Evolutionary conservation across 768 basidiomycete genomes (phyloP), one percentile per base, ranked within the genome.

Genomic region (Mycena kentingensis): DNA sequence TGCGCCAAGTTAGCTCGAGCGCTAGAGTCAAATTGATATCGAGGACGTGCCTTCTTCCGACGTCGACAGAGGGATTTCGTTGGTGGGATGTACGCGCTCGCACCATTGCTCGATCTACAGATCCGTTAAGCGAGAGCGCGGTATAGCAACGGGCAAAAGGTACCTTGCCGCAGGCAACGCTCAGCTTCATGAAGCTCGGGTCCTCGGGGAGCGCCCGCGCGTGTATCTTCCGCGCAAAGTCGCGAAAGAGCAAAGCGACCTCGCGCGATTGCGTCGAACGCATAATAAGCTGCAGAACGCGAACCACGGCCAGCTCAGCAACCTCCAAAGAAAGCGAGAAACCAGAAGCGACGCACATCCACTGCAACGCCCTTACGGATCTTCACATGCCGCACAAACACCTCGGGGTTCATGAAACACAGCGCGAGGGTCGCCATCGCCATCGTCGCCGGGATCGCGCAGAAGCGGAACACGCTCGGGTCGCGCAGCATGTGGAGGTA

Each of bases 381-480:
- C 73, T 99, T 98, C 67, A 97, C 85, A 66, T 97, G 95, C 62
- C 79, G 71, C 59, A 87, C 79, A 70, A 98, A 84, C 80, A 98
- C 88, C 8, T 73, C 74, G 7, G 82, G 81, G 72, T 98, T 98
- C 90, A 92, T 94, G 74, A 94, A 98, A 69, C 93, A 96, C 39
- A 91, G 70, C 44, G 87, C 82, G 21, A 99, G 78, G 6, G 96
- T 98, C 10, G 96, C 95, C 58, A 99, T 87, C 0, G 96, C 94
- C 95, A 98, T 98, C 12, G 87, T 81, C 16, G 87, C 90, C 5
- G 96, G 96, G 52, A 98, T 90, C 0, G 96, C 93, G 60, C 91
- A 93, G 71, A 98, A 98, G 66, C 90, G 90, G 79, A 98, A 98
- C 18, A 97, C 85, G 51, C 80, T 88, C 73, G 97, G 95, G 71